These are phyloP conservation scores for Hypoxylon sp. DNA, from an alignment of 2,329 filamentous ascomycete species.

Conservation along the genomic window DNA sequence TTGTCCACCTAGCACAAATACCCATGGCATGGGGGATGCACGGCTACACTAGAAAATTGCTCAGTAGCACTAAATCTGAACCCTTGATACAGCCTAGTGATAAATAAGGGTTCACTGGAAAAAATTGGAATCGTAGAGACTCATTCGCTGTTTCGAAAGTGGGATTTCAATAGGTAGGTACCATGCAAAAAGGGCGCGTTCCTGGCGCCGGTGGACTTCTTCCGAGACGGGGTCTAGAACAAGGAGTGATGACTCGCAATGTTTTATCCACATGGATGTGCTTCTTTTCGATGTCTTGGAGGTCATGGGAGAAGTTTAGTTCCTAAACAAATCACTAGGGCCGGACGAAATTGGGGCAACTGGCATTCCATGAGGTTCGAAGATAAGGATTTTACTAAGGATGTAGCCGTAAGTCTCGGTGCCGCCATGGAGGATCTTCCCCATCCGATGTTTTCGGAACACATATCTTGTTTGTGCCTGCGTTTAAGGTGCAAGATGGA, in stretches of 20 bases:
- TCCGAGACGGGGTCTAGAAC: constrained; percentile 27
- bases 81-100: constrained; percentile 17
- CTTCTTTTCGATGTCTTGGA: constrained; percentile 7
- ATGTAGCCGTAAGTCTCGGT: constrained; percentile 34
- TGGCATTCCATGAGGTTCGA: constrained; percentile 27
- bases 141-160: constrained; percentile 5
- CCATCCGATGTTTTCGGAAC: constrained; percentile 25
- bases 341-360: constrained; percentile 33
- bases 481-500: constrained; percentile 20
- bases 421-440: constrained; percentile 17
- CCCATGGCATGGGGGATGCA: not conserved
- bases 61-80: constrained; percentile 5
- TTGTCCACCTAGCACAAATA: not conserved
- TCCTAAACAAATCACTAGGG: constrained; percentile 29
- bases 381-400: constrained; percentile 2
- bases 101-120: constrained; percentile 1
- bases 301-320: constrained; percentile 8
- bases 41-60: constrained; percentile 3
- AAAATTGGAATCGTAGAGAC: constrained; percentile 28
- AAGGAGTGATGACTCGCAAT: constrained; percentile 24
- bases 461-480: constrained; percentile 4
- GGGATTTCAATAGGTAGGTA: not conserved
- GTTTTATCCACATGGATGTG: constrained; percentile 12
- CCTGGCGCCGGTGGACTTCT: constrained; percentile 31
- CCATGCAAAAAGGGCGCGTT: constrained; percentile 27